Evolutionary conservation across 1,139 yeast genomes (phyloP).

Genomic region (Geotrichum bryndzae): DNA sequence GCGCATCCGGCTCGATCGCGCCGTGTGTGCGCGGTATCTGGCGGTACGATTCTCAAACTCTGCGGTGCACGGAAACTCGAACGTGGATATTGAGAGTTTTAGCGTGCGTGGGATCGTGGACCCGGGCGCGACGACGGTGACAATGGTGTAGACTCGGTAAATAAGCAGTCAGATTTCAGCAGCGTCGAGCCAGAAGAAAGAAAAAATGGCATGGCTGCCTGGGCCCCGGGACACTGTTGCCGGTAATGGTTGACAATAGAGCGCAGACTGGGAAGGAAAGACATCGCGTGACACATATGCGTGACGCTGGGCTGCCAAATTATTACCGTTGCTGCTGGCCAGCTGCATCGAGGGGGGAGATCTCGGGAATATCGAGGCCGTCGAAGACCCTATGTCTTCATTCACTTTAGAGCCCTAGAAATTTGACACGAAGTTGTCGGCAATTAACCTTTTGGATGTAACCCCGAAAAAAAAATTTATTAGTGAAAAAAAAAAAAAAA

Average conservation of each 20-base stretch:
- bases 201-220: background rate
- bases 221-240: no score
- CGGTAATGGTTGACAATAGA: no score
- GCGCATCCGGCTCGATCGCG: constrained; percentile 15
- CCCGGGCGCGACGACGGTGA: background rate
- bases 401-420: no score
- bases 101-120: constrained; percentile 13
- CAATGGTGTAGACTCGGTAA: background rate
- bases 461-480: background rate
- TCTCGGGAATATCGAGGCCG: no score
- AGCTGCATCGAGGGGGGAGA: no score
- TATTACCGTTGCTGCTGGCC: no score
- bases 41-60: constrained; percentile 16
- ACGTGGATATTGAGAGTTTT: constrained; percentile 21
- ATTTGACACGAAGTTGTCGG: no score
- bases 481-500: background rate
- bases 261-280: no score
- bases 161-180: background rate
- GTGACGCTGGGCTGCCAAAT: no score
- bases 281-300: no score
- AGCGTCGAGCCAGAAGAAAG: background rate
- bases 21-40: constrained; percentile 17
- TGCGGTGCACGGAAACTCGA: constrained; percentile 7
- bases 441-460: no score
- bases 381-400: no score